Base-by-base conservation (phyloP, 2,329 filamentous ascomycete species). In the Talaromyces sp. region DNA sequence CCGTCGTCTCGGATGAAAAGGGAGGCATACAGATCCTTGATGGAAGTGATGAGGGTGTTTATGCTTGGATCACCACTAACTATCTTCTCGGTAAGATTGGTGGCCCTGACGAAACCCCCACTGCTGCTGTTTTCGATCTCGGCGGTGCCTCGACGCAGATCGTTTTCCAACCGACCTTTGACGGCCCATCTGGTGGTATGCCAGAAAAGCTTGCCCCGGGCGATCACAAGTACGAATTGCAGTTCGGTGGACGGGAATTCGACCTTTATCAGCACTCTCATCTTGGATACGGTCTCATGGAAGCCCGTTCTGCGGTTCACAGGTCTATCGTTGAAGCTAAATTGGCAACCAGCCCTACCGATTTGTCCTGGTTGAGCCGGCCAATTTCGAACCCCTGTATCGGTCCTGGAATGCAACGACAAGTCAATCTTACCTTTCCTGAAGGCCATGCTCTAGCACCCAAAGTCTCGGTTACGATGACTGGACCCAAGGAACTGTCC, bases 11-110 rank as follows among this genome's bases (percentile, higher is more conserved):
- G 13, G 85, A 88, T 69, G 91, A 92, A 73, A 89, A 94, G 71
- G 88, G 91, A 63, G 95, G 96, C 64, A 92, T 99, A 33, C 87
- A 93, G 68, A 96, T 99, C 77, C 99, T 99, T 95, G 93, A 97
- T 73, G 95, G 95, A 68, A 93, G 91, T 60, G 91, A 97, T 74
- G 95, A 99, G 81, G 95, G 95, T 75, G 94, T 99, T 35, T 99
- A 96, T 75, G 96, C 95, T 62, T 99, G 95, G 95, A 96, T 99
- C 77, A 99, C 95, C 7, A 95, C 93, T 70, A 99, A 99, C 84
- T 99, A 99, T 80, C 89, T 99, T 47, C 87, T 99, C 27, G 94
- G 94, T 73, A 98, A 98, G 82, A 98, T 99, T 78, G 95, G 95
- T 66, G 91, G 91, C 11, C 91, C 93, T 1, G 94, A 97, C 75